Evolutionary conservation across 345 rosid species (phyloP).

Genomic region (Arabis hirsuta): DNA sequence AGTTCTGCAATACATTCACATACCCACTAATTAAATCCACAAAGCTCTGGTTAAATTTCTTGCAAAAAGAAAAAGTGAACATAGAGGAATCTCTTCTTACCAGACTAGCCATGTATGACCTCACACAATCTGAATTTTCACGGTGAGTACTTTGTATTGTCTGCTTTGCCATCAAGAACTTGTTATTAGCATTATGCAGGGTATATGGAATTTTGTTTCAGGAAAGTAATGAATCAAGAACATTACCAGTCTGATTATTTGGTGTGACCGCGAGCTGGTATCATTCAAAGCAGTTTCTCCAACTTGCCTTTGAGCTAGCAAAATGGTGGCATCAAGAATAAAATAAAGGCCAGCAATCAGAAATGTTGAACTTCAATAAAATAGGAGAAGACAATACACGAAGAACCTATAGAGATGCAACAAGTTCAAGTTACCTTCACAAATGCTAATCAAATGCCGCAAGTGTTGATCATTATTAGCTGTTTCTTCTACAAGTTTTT

Average conservation of each 20-base stretch:
- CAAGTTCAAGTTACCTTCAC: slow-evolving; percentile 71
- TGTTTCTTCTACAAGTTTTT: slow-evolving; percentile 92
- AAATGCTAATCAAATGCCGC: slow-evolving; percentile 79
- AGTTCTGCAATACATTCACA: slow-evolving; percentile 67
- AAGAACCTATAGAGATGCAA: slow-evolving; percentile 25
- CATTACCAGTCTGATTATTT: slow-evolving; percentile 90
- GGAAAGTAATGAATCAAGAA: slow-evolving; percentile 22
- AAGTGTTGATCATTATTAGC: slow-evolving; percentile 80
- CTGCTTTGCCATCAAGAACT: slow-evolving; percentile 53
- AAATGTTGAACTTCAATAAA: slow-evolving; percentile 5
- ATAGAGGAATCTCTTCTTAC: slow-evolving; percentile 48
- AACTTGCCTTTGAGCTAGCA: slow-evolving; percentile 97
- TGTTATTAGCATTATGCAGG: slow-evolving; percentile 33
- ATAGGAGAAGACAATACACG: slow-evolving; percentile 5
- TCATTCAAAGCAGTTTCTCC: slow-evolving; percentile 99
- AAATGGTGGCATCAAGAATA: slow-evolving; percentile 8
- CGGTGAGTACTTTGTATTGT: slow-evolving; percentile 89
- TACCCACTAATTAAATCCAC: slow-evolving; percentile 54
- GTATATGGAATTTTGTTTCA: neutral
- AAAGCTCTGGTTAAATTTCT: slow-evolving; percentile 46
- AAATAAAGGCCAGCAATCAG: slow-evolving; percentile 31
- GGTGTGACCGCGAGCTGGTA: slow-evolving; percentile 97
- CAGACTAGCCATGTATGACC: slow-evolving; percentile 95
- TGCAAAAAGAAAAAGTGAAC: neutral
- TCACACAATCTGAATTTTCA: slow-evolving; percentile 93